Base-by-base conservation (phyloP, 495 filamentous ascomycete genomes). In the Elasticomyces elasticus region DNA sequence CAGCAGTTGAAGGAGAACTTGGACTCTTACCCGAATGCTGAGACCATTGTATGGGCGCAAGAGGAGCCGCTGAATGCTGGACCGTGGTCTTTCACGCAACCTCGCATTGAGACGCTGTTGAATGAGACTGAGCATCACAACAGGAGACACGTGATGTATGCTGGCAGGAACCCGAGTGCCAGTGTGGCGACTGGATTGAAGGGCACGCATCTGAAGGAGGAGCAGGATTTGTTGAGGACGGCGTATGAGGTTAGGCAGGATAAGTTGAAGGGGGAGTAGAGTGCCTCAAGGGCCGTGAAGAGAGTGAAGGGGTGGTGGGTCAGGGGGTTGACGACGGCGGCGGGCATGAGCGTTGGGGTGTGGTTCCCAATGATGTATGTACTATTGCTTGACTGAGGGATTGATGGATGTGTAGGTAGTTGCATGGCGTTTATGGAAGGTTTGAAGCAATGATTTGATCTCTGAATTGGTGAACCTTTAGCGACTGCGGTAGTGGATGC, bases 11-110 rank as follows among this genome's bases (percentile, higher is more conserved):
- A 84, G 71, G 90, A 96, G 68, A 96, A 96, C 76, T 76, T 98
- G 27, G 89, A 98, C 74, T 79, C 71, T 72, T 98, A 98, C 74
- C 85, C 89, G 68, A 97, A 97, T 68, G 88, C 92, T 66, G 84
- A 94, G 76, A 86, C 89, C 57, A 91, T 98, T 55, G 87, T 97
- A 54, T 98, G 89, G 88, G 79, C 76, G 54, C 92, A 98, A 74
- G 92, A 98, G 72, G 92, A 98, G 74, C 92, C 92, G 30, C 79
- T 98, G 50, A 98, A 98, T 66, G 92, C 92, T 15, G 92, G 92
- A 66, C 84, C 84, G 35, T 98, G 92, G 92, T 85, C 80, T 67
- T 97, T 87, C 77, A 85, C 82, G 28, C 92, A 98, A 74, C 92
- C 92, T 19, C 83, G 94, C 64, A 85, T 98, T 58, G 94, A 98